Evolutionary conservation across 2,329 filamentous ascomycete genomes (phyloP).

Genomic region (Cephalotrichum gorgonifer): DNA sequence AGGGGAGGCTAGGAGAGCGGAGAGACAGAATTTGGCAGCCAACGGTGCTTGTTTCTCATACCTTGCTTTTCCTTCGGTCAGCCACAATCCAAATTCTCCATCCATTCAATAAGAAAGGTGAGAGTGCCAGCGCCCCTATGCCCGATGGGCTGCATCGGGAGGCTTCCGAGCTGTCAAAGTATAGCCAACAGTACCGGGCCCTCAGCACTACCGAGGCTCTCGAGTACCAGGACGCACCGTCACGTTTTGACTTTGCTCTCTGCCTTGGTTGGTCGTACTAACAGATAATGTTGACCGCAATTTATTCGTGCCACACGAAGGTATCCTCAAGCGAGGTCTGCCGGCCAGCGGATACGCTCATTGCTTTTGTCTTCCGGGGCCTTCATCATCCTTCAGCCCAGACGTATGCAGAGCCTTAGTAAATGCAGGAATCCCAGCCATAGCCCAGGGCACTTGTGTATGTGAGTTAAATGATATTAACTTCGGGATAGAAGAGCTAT

Average conservation of each 20-base stretch:
- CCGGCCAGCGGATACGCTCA: too few relatives aligned
- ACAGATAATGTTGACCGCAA: background rate
- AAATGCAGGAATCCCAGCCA: too few relatives aligned
- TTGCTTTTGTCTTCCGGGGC: background rate
- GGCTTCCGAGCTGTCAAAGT: background rate
- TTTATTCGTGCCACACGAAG: background rate
- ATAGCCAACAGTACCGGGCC: background rate
- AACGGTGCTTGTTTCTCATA: background rate
- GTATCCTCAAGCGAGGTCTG: background rate
- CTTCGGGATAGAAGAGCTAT: too few relatives aligned
- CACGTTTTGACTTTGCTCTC: background rate
- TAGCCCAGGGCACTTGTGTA: too few relatives aligned
- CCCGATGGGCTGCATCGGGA: too few relatives aligned
- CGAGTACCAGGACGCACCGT: background rate
- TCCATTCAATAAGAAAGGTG: background rate
- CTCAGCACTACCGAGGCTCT: background rate
- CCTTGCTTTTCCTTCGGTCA: background rate
- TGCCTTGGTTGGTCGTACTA: background rate
- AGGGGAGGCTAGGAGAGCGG: too few relatives aligned
- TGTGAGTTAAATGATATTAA: too few relatives aligned
- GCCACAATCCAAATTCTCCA: background rate
- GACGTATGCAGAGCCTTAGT: too few relatives aligned
- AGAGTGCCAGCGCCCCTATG: too few relatives aligned
- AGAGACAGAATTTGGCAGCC: too few relatives aligned
- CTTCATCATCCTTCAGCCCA: too few relatives aligned